Conservation (phyloP, 208 protist genomes). For the Trypanosoma grayi region DNA sequence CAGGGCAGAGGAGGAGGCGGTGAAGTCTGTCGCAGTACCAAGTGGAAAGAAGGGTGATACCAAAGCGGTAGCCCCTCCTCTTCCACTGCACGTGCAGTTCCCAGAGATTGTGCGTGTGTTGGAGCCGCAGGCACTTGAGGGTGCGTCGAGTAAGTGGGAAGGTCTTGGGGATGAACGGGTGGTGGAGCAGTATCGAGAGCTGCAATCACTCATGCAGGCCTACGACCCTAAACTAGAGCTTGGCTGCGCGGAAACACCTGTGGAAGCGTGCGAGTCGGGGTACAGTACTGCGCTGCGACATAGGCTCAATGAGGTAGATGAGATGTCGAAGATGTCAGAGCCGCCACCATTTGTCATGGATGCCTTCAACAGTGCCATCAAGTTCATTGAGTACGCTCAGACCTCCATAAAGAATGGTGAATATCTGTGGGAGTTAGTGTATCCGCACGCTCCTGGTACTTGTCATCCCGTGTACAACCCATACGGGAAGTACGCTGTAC, state of each 20-base stretch:
- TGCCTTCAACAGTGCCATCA: slow-evolving; percentile 84
- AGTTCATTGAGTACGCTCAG: slow-evolving; percentile 63
- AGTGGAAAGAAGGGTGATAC: slow-evolving; percentile 19
- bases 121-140: slow-evolving; percentile 41
- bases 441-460: slow-evolving; percentile 77
- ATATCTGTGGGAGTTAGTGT: slow-evolving; percentile 90
- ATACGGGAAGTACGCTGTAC: slow-evolving; percentile 88
- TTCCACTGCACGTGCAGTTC: slow-evolving; percentile 57
- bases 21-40: background rate
- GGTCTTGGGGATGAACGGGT: slow-evolving; percentile 30
- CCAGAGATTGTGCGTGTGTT: slow-evolving; percentile 72
- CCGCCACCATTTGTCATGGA: slow-evolving; percentile 88
- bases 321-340: slow-evolving; percentile 50
- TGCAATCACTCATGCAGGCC: slow-evolving; percentile 72
- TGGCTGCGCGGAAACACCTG: slow-evolving; percentile 64
- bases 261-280: slow-evolving; percentile 58
- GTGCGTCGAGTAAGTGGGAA: slow-evolving; percentile 36
- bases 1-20: slow-evolving; percentile 35
- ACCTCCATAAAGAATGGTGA: slow-evolving; percentile 38
- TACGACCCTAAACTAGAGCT: slow-evolving; percentile 63
- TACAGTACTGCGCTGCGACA: slow-evolving; percentile 85
- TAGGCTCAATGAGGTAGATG: slow-evolving; percentile 67
- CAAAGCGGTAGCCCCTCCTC: slow-evolving; percentile 21
- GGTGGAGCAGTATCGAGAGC: slow-evolving; percentile 50
- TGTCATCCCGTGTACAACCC: slow-evolving; percentile 91